Conservation (phyloP, 441 rosid species). For the Populus hybrid region DNA sequence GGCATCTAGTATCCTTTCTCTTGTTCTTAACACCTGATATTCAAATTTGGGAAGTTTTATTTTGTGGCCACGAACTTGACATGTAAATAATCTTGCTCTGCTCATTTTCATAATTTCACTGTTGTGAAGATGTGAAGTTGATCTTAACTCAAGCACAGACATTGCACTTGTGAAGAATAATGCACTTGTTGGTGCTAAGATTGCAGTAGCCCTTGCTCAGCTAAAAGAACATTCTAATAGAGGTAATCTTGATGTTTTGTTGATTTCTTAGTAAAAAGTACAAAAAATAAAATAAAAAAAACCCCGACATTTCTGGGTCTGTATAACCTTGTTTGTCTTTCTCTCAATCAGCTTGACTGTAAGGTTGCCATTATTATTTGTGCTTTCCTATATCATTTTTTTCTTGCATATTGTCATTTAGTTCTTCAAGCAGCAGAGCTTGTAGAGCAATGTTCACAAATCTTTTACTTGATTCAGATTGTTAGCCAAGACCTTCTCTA, state of each 20-base stretch:
- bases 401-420: background rate
- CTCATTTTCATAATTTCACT: background rate
- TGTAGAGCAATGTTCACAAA: background rate
- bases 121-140: background rate
- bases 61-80: background rate
- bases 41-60: background rate
- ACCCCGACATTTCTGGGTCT: background rate
- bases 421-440: background rate
- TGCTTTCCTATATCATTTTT: background rate
- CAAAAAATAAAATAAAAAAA: background rate
- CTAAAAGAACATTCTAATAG: constrained; percentile 27
- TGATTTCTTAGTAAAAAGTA: background rate
- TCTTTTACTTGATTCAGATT: background rate
- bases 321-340: background rate
- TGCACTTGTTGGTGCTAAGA: constrained; percentile 64
- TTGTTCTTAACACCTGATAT: background rate
- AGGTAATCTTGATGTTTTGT: constrained; percentile 29
- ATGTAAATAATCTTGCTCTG: too few species aligned
- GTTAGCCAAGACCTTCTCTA: background rate
- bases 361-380: background rate
- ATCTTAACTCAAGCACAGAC: constrained; percentile 50
- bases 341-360: background rate
- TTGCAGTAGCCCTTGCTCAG: constrained; percentile 60
- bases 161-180: constrained; percentile 85
- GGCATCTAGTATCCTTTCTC: constrained; percentile 78